phyloP scores from a whole-genome alignment of 2,329 filamentous ascomycete species.

The Neoscytalidium dimidiatum region DNA sequence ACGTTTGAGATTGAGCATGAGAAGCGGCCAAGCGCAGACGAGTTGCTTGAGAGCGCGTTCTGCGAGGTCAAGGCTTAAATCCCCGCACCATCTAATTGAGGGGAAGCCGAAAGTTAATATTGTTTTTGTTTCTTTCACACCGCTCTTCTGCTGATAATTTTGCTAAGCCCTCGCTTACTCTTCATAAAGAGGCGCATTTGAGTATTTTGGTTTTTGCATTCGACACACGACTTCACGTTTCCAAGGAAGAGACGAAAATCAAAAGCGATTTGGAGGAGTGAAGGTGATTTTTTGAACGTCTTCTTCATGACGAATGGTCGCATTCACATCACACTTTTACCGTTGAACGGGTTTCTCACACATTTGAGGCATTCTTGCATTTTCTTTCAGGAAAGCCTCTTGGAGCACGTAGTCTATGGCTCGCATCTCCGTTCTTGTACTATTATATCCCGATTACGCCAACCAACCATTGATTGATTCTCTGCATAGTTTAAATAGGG shows the following conservation, averaged over 20 bases:
- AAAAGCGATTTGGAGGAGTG: neutral
- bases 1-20: conserved; percentile 97
- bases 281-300: conserved; percentile 2
- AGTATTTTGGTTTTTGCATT: conserved; percentile 5
- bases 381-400: neutral
- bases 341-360: neutral
- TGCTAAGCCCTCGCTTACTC: neutral
- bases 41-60: conserved; percentile 82
- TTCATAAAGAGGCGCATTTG: conserved; percentile 1
- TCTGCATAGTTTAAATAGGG: conserved; percentile 3
- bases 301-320: conserved; percentile 12
- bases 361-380: neutral
- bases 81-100: neutral
- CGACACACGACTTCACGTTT: conserved; percentile 12
- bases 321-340: neutral
- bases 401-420: neutral
- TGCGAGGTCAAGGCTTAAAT: conserved; percentile 67
- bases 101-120: conserved; percentile 4
- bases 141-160: neutral
- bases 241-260: conserved; percentile 15
- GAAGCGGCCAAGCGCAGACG: conserved; percentile 86
- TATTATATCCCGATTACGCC: conserved; percentile 1
- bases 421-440: conserved; percentile 6
- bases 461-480: neutral
- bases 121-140: conserved; percentile 1